phyloP scores from a whole-genome alignment of 2,329 filamentous ascomycete species.

The Neonectria sp. region DNA sequence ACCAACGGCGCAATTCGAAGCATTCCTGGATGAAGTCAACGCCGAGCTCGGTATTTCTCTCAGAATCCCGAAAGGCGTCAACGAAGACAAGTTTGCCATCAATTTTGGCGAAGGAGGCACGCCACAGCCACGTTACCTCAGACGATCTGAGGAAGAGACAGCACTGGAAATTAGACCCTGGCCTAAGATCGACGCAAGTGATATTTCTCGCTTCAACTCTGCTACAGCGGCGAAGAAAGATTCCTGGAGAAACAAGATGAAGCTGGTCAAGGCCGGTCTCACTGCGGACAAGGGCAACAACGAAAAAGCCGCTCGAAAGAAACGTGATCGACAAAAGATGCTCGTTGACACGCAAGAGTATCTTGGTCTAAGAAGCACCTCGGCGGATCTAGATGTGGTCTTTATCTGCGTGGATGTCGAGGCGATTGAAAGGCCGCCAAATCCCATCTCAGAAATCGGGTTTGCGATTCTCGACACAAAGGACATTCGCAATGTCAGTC shows the following conservation, averaged over 20 bases:
- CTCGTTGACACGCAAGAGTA: conserved; percentile 78
- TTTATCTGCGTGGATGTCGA: conserved; percentile 90
- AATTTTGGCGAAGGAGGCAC: conserved; percentile 73
- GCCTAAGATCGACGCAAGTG: conserved; percentile 54
- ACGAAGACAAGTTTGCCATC: conserved; percentile 70
- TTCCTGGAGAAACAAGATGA: conserved; percentile 41
- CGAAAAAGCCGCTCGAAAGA: conserved; percentile 63
- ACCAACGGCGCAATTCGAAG: conserved; percentile 74
- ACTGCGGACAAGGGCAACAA: conserved; percentile 53
- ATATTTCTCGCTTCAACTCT: conserved; percentile 52
- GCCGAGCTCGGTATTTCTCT: conserved; percentile 67
- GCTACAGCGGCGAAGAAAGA: conserved; percentile 32
- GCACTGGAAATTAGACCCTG: conserved; percentile 49
- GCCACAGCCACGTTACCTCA: conserved; percentile 78
- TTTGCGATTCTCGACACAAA: conserved; percentile 84
- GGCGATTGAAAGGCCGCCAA: conserved; percentile 78
- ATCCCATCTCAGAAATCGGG: conserved; percentile 87
- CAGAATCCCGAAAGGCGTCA: conserved; percentile 68
- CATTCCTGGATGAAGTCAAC: conserved; percentile 78
- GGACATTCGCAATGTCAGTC: conserved; percentile 66
- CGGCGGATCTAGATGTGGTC: conserved; percentile 56
- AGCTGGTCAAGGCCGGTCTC: conserved; percentile 40
- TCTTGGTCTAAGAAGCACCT: conserved; percentile 69
- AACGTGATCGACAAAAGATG: conserved; percentile 66
- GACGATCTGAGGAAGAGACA: conserved; percentile 64